Evolutionary conservation across 108 stramenopile species (phyloP), one percentile per base, ranked within the genome.

Genomic region (Cyclotella atomus): DNA sequence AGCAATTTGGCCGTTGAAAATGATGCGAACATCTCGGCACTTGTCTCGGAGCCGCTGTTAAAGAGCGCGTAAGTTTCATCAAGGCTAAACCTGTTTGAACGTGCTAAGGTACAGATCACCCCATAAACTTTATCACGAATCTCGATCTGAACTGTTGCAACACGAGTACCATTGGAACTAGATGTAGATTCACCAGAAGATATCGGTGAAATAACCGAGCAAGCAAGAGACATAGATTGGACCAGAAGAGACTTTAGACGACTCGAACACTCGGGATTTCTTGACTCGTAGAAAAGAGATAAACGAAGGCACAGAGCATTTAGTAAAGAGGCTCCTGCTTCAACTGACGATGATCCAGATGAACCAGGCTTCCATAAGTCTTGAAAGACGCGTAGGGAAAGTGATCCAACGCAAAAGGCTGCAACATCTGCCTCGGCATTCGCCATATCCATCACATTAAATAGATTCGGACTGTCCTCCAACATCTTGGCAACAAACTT

Each of bases 41-140:
- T 25, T 34, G 15, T 32, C 16, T 2, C 23, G 52, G 60, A 36
- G 41, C 85, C 79, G 46, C 75, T 73, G 64, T 79, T 66, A 65
- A 84, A 79, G n/a, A 82, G 49, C 8, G 65, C 36, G 41, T 64
- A 47, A 45, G 43, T 38, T 20, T 67, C 76, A 52, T 74, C 47
- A 38, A 81, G 59, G 55, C 75, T 61, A 57, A 75, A 76, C 9
- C 49, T 23, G 16, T 65, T 27, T 0, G 89, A 88, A 46, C 93
- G 75, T 12, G 83, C 85, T 30, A 94, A 67, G 0, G 87, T 57
- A 47, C 85, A 88, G 20, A 94, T 67, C 9, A 85, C 75, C 9
- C 88, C 88, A 63, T 94, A 94, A 20, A 88, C 83, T 44, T 85
- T 66, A 68, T 94, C 93, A 3, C 90, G 77, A 20, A 89, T 85